phyloP scores from a whole-genome alignment of 768 basidiomycete genomes.

The Calocera cornea region DNA sequence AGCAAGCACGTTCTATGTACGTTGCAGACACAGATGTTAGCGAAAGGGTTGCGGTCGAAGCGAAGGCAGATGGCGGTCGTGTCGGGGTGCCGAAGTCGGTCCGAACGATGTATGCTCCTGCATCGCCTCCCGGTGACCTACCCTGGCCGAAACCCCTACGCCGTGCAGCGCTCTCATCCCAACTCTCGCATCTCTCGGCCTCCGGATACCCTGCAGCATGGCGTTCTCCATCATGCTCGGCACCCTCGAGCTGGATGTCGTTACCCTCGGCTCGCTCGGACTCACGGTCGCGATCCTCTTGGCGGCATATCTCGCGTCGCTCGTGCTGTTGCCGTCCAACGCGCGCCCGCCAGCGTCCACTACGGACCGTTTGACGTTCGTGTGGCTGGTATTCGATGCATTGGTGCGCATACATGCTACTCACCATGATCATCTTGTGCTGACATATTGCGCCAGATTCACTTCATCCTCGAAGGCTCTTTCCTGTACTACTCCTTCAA shows the following conservation, averaged over 20 bases:
- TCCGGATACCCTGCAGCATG: not conserved
- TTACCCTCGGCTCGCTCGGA: not conserved
- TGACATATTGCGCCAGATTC: constrained; percentile 29
- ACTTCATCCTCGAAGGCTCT: constrained; percentile 65
- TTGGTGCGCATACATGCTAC: not conserved
- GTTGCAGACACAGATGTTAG: no score
- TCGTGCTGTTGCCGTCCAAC: not conserved
- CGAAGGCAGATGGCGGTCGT: no score
- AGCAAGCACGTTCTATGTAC: no score
- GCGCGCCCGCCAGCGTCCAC: not conserved
- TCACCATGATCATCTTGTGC: not conserved
- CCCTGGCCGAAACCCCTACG: no score
- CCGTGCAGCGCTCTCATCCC: no score
- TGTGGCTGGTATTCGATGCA: not conserved
- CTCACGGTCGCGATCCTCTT: not conserved
- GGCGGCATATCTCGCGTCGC: not conserved
- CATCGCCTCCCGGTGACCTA: no score
- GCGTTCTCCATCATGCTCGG: not conserved
- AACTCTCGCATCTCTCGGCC: no score
- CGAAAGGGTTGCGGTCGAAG: no score
- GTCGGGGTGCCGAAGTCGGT: no score
- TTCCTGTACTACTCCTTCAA: constrained; percentile 54
- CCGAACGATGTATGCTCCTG: no score
- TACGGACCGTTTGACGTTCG: not conserved
- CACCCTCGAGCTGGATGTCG: not conserved